These are phyloP conservation scores for Leccinellum albellum DNA, from an alignment of 768 basidiomycete genomes.

Conservation along the genomic window DNA sequence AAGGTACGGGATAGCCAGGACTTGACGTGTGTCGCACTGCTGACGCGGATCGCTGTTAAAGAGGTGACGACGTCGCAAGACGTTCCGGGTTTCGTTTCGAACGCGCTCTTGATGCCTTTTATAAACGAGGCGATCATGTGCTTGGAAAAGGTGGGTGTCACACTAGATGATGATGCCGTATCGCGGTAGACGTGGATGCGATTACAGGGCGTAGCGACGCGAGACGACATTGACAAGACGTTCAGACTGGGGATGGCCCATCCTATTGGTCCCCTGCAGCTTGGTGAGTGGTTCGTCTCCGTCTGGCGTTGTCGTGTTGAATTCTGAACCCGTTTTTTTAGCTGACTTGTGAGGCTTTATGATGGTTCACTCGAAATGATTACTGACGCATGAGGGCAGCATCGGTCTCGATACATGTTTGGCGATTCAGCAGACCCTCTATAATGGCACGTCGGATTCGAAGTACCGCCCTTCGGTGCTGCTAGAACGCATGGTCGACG, in stretches of 20 bases:
- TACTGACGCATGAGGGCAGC: slow-evolving; percentile 36
- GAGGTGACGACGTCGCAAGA: slow-evolving; percentile 90
- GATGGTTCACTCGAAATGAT: neutral
- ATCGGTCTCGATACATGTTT: slow-evolving; percentile 98
- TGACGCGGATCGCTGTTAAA: slow-evolving; percentile 25
- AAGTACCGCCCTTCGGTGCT: slow-evolving; percentile 92
- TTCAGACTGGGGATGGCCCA: slow-evolving; percentile 91
- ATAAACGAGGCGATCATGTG: slow-evolving; percentile 97
- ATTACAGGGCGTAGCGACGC: slow-evolving; percentile 77
- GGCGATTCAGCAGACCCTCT: slow-evolving; percentile 86
- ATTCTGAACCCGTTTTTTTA: slow-evolving; percentile 10
- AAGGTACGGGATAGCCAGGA: slow-evolving; percentile 45
- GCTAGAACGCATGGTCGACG: slow-evolving; percentile 94
- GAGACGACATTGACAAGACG: slow-evolving; percentile 94
- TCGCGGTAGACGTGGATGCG: neutral
- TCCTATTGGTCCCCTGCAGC: slow-evolving; percentile 90
- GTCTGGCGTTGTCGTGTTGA: neutral
- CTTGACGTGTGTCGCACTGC: neutral
- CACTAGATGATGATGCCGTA: neutral
- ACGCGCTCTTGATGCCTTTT: slow-evolving; percentile 94
- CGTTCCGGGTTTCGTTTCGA: slow-evolving; percentile 93
- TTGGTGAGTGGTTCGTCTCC: slow-evolving; percentile 45
- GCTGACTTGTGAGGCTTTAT: slow-evolving; percentile 30
- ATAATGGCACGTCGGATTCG: slow-evolving; percentile 85
- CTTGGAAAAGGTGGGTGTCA: slow-evolving; percentile 67